These are phyloP conservation scores for Theileria orientalis DNA, from an alignment of 169 alveolate genomes.

Conservation along the genomic window DNA sequence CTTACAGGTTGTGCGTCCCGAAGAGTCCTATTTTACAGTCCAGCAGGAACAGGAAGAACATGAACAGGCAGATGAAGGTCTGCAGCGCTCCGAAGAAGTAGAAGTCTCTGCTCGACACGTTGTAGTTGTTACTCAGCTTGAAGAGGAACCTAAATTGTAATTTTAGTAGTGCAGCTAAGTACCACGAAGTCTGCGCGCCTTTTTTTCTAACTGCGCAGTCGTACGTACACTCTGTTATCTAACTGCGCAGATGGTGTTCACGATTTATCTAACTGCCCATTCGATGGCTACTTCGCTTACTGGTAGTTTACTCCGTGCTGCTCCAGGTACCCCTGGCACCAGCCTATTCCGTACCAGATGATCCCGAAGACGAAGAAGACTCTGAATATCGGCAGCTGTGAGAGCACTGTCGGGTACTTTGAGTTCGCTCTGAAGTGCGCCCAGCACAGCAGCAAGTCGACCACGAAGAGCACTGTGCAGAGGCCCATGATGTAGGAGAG, in stretches of 20 bases:
- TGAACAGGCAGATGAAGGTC: conserved; percentile 54
- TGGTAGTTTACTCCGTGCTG: conserved; percentile 77
- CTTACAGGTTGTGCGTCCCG: conserved; percentile 22
- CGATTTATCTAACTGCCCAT: background rate
- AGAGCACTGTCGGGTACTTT: conserved; percentile 36
- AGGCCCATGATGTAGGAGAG: conserved; percentile 57
- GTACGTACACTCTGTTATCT: background rate
- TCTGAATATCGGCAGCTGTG: conserved; percentile 66
- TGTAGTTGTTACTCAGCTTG: conserved; percentile 72
- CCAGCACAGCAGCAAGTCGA: conserved; percentile 41
- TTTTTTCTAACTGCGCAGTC: no score
- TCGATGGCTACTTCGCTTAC: conserved; percentile 14
- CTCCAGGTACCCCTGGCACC: conserved; percentile 75
- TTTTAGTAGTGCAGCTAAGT: background rate
- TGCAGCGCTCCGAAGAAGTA: conserved; percentile 73
- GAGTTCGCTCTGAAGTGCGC: conserved; percentile 32
- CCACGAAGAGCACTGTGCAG: conserved; percentile 53
- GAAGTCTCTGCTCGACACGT: conserved; percentile 62
- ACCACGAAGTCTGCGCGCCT: no score
- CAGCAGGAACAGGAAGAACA: conserved; percentile 65
- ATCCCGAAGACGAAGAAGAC: conserved; percentile 62
- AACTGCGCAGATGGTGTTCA: background rate
- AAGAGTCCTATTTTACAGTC: conserved; percentile 56
- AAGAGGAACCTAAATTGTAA: conserved; percentile 60
- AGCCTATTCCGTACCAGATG: conserved; percentile 73